Percentiles rank a stretch among this genome's conserved stretches.
Conservation (phyloP, 2,329 filamentous ascomycete species). For the Coniochaeta sp. region DNA sequence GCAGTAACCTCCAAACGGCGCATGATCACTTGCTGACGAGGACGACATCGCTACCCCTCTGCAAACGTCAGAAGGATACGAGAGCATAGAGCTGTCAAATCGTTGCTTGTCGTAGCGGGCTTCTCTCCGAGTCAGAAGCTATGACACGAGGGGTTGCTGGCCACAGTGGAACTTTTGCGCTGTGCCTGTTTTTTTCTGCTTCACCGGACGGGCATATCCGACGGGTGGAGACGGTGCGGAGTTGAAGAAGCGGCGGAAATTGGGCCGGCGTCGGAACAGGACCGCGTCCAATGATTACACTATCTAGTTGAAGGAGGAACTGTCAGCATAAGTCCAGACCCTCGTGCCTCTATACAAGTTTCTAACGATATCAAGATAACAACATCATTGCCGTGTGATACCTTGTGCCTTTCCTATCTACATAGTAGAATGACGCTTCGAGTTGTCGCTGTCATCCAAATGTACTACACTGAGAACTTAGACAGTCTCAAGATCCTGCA, state of each 20-base stretch:
- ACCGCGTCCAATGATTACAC: not conserved
- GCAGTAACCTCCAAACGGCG: not conserved
- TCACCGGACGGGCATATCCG: not conserved
- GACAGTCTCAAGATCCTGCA: too few species aligned
- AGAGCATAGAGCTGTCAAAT: too few species aligned
- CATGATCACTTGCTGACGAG: not conserved
- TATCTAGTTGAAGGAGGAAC: too few species aligned
- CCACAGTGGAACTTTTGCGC: not conserved
- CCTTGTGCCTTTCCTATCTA: too few species aligned
- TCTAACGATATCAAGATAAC: too few species aligned
- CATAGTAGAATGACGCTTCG: too few species aligned
- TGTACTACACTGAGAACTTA: too few species aligned
- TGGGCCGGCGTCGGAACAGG: not conserved
- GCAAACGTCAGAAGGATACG: not conserved
- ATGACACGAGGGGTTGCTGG: not conserved
- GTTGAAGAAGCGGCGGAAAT: not conserved
- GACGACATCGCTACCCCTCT: too few species aligned
- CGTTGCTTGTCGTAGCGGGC: not conserved
- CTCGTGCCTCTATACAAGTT: too few species aligned
- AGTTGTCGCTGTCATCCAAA: too few species aligned
- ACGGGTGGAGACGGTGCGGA: not conserved
- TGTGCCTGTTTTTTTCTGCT: not conserved
- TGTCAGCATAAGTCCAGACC: not conserved
- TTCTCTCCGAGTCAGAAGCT: not conserved
- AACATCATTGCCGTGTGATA: too few species aligned